Base-by-base conservation (phyloP, 371 early-diverging fungal species). In the Circinella umbellata region DNA sequence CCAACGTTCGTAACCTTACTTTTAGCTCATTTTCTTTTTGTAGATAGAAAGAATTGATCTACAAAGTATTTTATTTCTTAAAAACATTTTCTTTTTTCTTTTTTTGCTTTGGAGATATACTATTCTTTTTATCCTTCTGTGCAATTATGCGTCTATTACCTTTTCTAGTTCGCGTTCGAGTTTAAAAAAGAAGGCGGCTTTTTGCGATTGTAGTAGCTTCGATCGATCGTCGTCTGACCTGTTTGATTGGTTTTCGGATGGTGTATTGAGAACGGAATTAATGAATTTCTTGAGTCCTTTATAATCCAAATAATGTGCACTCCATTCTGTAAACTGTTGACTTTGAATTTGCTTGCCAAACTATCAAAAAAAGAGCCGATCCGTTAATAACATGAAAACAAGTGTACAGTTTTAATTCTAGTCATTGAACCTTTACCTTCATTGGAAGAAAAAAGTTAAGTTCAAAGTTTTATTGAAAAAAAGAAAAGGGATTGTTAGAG, bases 231-330 rank as follows among this genome's bases (percentile, higher is more conserved):
- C 89, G 61, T 88, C 88, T 15, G 86, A 76, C 20, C 80, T 73
- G 1, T 72, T 73, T 15, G 75, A 70, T 4, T 80, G 75, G 47
- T 71, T 77, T 61, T 76, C 77, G 65, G 78, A 69, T 67, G 81
- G 67, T 11, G 66, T 66, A 37, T 82, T 81, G 20, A 82, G 61
- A 39, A 93, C 77, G 39, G 90, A 89, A 71, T 93, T 94, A 74
- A 98, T 97, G 69, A 98, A 94, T 84, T 97, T 97, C 80, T 98
- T 98, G 60, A 98, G 88, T 35, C 90, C 96, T 81, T 97, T 97
- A 82, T 94, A 94, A 86, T 93, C 95, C 83, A 98, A 86, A 76
- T 96, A 96, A 77, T 96, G 95, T 64, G 88, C 88, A 61, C 93
- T 90, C 96, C 96, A 96, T 86, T 96, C 97, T 62, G 93, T 86